Evolutionary conservation across 805 yeast species (phyloP), one percentile per base, ranked within the genome.

Genomic region (Metschnikowia corniflorae): DNA sequence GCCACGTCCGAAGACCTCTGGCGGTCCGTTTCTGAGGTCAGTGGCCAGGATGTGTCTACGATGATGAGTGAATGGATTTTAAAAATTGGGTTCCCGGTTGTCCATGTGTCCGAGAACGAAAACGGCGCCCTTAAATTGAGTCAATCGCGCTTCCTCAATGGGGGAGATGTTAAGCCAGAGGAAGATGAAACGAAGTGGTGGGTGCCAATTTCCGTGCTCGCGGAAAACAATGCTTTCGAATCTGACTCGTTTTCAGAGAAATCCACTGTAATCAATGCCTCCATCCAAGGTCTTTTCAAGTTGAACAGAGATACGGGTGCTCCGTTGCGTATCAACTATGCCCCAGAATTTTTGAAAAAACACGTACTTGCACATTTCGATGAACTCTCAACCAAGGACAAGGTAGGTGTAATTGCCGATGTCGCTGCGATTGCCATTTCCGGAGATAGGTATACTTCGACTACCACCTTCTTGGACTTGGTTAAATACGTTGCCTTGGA

Each of bases 1-100:
- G 87, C 93, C 18, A 77, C 76, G 21, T 81, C 93, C 27, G 71
- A 68, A 27, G 89, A 86, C 49, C 70, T 86, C 41, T 86, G 93
- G 88, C 61, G 61, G 29, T 75, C 85, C 3, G 65, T 86, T 20
- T 61, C 79, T 35, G 81, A 73, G 37, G 83, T 70, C 10, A 70
- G 84, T 3, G 83, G 83, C 16, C 62, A 71, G 51, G 79, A 85
- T 35, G 75, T 86, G 25, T 66, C 67, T 42, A 39, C 55, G 17
- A 70, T 78, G 53, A 80, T 86, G 80, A 73, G 73, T 40, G 64
- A 75, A 15, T 86, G 95, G 95, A 82, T 83, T 46, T 68, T 73
- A 35, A 71, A 77, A 43, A 73, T 81, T 33, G 95, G 95, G 5
- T 85, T 66, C 62, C 95, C 95, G 4, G 66, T 82, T 19, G 49